Evolutionary conservation across 306 rosid species (phyloP).

Genomic region (Vicia villosa): DNA sequence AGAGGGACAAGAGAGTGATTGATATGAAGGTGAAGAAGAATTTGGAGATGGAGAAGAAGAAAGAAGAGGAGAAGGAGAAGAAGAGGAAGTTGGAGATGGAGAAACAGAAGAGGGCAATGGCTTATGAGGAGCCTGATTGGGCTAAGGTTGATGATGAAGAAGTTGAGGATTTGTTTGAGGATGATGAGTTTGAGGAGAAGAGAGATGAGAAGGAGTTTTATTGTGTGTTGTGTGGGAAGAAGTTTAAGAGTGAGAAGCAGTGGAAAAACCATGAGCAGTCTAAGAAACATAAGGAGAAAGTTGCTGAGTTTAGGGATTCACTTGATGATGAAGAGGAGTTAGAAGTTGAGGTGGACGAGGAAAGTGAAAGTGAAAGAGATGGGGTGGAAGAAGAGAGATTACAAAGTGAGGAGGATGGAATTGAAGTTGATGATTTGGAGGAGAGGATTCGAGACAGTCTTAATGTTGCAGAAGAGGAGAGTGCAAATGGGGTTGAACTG

Average conservation of each 20-base stretch:
- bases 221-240: constrained; percentile 93
- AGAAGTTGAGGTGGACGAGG: constrained; percentile 39
- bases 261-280: constrained; percentile 99
- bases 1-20: constrained; percentile 93
- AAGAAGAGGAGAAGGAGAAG: constrained; percentile 73
- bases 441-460: constrained; percentile 39
- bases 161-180: constrained; percentile 38
- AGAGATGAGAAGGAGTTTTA: constrained; percentile 63
- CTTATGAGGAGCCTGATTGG: constrained; percentile 87
- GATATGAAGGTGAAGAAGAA: constrained; percentile 83
- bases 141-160: constrained; percentile 55
- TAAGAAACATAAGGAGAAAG: constrained; percentile 90
- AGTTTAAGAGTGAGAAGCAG: constrained; percentile 98
- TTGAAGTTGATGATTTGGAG: constrained; percentile 45
- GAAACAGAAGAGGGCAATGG: constrained; percentile 67
- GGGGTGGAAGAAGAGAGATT: constrained; percentile 9
- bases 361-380: constrained; percentile 36
- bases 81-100: constrained; percentile 73
- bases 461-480: constrained; percentile 38
- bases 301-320: constrained; percentile 69
- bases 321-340: constrained; percentile 47
- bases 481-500: constrained; percentile 37
- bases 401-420: constrained; percentile 41
- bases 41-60: constrained; percentile 70
- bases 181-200: constrained; percentile 46